A percentile compares a stretch with the other conserved stretches of the same genome.
phyloP scores from a whole-genome alignment of 352 stramenopile species.

The Phytophthora tubulina region DNA sequence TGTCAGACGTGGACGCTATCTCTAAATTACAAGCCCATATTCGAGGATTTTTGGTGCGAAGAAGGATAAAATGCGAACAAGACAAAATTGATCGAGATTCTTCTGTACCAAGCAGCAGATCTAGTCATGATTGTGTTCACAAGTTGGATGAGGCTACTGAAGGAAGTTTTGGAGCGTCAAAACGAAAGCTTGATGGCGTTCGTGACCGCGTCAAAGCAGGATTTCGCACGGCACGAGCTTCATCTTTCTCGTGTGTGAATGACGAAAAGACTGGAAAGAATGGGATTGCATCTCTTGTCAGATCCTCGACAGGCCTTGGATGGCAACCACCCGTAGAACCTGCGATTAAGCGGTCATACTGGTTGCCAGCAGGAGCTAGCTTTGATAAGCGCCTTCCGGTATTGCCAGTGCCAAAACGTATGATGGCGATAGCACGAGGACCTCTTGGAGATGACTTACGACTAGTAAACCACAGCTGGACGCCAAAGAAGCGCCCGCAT shows the following conservation, averaged over 20 bases:
- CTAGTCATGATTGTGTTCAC: neutral
- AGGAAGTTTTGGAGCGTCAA: constrained; percentile 3
- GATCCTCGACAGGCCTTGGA: constrained; percentile 37
- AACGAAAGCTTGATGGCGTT: neutral
- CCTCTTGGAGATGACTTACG: constrained; percentile 22
- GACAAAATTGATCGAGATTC: neutral
- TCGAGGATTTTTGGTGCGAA: constrained; percentile 46
- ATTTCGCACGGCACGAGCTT: constrained; percentile 12
- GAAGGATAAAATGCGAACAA: constrained; percentile 13
- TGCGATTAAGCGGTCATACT: constrained; percentile 74
- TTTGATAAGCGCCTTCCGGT: constrained; percentile 55
- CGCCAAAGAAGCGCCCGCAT: constrained; percentile 54
- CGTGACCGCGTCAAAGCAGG: neutral
- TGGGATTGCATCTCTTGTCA: constrained; percentile 9
- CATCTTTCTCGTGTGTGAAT: constrained; percentile 20
- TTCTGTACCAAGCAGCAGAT: constrained; percentile 3
- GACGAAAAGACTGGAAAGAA: constrained; percentile 11
- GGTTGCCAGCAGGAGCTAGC: constrained; percentile 65
- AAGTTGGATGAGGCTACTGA: constrained; percentile 11
- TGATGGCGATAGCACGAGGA: constrained; percentile 26
- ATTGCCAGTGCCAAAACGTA: constrained; percentile 43
- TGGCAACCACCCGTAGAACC: constrained; percentile 25
- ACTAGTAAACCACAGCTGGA: constrained; percentile 35
- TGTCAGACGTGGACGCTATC: constrained; percentile 57
- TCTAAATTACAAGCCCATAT: constrained; percentile 58